Evolutionary conservation across 495 filamentous ascomycete genomes (phyloP).

Genomic region (Apiosordaria backusii): DNA sequence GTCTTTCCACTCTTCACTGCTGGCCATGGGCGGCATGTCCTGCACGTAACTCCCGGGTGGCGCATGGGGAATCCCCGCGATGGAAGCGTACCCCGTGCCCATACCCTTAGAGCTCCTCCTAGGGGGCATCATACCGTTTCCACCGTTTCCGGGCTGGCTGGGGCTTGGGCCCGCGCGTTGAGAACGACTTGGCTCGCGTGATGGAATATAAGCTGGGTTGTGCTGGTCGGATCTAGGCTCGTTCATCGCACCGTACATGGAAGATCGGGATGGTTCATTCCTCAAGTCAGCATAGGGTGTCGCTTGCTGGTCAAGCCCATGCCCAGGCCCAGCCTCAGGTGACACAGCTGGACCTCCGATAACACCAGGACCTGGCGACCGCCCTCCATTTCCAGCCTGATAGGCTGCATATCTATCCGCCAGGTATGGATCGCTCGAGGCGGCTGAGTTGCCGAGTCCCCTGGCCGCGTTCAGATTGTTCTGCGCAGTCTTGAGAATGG

Average conservation of each 20-base stretch:
- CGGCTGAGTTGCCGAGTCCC: conserved; percentile 35
- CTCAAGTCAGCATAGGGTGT: conserved; percentile 52
- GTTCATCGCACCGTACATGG: conserved; percentile 54
- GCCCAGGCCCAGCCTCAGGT: conserved; percentile 6
- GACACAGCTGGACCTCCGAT: neutral
- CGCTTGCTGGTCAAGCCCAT: conserved; percentile 36
- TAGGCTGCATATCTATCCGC: conserved; percentile 40
- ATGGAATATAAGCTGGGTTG: conserved; percentile 61
- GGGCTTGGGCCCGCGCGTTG: conserved; percentile 48
- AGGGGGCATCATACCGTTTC: conserved; percentile 58
- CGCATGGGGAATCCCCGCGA: conserved; percentile 37
- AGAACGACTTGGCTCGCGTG: conserved; percentile 69
- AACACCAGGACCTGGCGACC: conserved; percentile 9
- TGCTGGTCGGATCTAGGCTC: conserved; percentile 60
- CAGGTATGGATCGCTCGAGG: conserved; percentile 43
- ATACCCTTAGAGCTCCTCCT: conserved; percentile 65
- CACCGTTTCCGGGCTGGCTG: conserved; percentile 41
- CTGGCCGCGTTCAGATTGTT: conserved; percentile 31
- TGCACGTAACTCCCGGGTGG: conserved; percentile 51
- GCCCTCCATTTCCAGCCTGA: conserved; percentile 27
- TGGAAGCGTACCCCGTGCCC: conserved; percentile 46
- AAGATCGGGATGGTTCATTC: conserved; percentile 63
- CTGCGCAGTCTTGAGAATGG: conserved; percentile 34
- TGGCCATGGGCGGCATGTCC: conserved; percentile 63
- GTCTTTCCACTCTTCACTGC: conserved; percentile 94